Evolutionary conservation across 441 rosid species (phyloP), one percentile per base, ranked within the genome.

Genomic region (Arabidopsis lyrata): DNA sequence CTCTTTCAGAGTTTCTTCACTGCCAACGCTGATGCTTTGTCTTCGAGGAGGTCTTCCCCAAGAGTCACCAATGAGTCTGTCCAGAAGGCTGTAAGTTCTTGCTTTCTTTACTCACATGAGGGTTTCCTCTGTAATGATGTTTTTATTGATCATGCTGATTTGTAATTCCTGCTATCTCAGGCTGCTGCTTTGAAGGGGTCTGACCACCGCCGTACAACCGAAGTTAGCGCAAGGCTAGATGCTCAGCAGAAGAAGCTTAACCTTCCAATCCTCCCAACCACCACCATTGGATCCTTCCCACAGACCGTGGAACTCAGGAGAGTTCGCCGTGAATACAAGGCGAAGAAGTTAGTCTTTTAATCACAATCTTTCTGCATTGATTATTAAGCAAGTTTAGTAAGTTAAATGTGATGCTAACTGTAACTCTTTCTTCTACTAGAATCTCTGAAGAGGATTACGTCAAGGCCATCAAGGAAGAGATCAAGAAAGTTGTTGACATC

Each of bases 231-330:
- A 35, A 92, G 97, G 77, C 80, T 95, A 12, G 99, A 89, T 90
- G 89, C 95, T 70, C 97, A 94, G 80, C 98, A 94, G 90, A 94
- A 85, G 82, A 90, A 92, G 86, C 97, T 95, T 44, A 90, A 95
- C 79, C 97, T 95, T 63, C 99, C 99, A 12, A 70, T 95, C 80
- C 97, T 95, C 64, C 97, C 97, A 64, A 95, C 98, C 76, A 94
- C 99, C 54, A 92, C 99, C 63, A 94, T 92, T 74, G 99, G 99
- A 35, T 94, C 99, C 63, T 92, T 95, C 87, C 97, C 99, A 54
- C 99, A 95, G 76, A 95, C 97, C 18, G 42, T 85, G 41, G 99
- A 92, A 66, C 94, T 95, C 74, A 89, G 99, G 82, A 92, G 91
- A 57, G 97, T 95, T 48, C 99, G 98, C 80, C 94, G 97, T 77